Percentiles rank a stretch among this genome's conserved stretches.
These are phyloP conservation scores for Cichorium intybus DNA, from an alignment of 140 eudicot species.

Conservation along the genomic window DNA sequence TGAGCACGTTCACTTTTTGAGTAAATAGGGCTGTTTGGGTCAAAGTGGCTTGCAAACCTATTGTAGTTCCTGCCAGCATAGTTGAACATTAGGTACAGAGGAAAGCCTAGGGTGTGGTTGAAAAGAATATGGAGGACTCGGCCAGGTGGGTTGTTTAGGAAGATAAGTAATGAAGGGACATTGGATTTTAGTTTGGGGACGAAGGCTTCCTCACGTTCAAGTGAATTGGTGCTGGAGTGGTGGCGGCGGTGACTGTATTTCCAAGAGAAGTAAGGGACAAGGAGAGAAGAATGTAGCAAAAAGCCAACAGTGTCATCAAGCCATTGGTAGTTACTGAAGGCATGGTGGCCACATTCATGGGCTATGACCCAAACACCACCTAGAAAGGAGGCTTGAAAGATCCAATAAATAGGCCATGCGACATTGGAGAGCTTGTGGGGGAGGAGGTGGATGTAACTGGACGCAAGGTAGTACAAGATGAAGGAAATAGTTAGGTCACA, in stretches of 20 bases:
- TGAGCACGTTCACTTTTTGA: constrained; percentile 24
- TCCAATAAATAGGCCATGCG: constrained; percentile 29
- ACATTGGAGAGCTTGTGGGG: constrained; percentile 4
- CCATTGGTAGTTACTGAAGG: constrained; percentile 22
- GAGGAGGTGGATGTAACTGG: constrained; percentile 12
- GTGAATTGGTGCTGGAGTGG: constrained; percentile 26
- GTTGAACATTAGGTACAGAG: constrained; percentile 17
- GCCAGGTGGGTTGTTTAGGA: constrained; percentile 38
- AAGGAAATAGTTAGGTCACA: constrained; percentile 2
- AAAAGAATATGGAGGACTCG: constrained; percentile 15
- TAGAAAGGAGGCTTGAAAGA: constrained; percentile 8
- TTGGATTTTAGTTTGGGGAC: constrained; percentile 23
- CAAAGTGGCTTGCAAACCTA: constrained; percentile 22
- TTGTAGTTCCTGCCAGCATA: constrained; percentile 15
- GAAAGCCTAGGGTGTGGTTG: constrained; percentile 24
- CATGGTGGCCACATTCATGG: constrained; percentile 29
- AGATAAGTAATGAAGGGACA: constrained; percentile 33
- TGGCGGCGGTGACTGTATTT: constrained; percentile 33
- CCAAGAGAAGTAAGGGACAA: constrained; percentile 30
- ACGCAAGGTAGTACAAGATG: constrained; percentile 10
- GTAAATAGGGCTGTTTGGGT: constrained; percentile 29
- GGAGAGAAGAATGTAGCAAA: constrained; percentile 20
- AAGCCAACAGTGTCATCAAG: constrained; percentile 23
- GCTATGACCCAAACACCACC: constrained; percentile 26
- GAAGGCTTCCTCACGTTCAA: constrained; percentile 17